Base-by-base conservation (phyloP, 345 rosid genomes). In the Sonneratia alba region DNA sequence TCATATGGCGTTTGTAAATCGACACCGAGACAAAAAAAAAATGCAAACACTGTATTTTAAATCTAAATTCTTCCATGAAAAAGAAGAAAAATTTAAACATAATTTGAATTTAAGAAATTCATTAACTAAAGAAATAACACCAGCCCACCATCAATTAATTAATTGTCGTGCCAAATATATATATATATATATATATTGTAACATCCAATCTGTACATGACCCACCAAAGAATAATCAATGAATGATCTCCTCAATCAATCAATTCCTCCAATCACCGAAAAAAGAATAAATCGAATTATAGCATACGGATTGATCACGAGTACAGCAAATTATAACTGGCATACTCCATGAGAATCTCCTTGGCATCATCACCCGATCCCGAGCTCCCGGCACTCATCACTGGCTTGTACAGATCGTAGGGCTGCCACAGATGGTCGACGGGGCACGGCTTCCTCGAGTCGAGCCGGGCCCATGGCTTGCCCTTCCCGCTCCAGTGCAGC, bases 401-500 rank as follows among this genome's bases (percentile, higher is more conserved):
- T 21, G 69, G 72, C 53, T 77, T 75, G 75, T 77, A 87, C 2
- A 91, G 85, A 85, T 92, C 97, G 48, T 90, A 92, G 0, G 92
- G 94, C 66, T 84, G 80, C 97, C 97, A 92, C 0, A 92, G 77
- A 81, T 84, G 77, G 83, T 92, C 97, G 38, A 90, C 64, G 0
- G 85, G 85, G 70, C 97, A 92, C 0, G 97, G 87, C 40, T 84
- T 88, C 71, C 77, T 76, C 3, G 80, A 87, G 66, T 92, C 97
- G 6, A 92, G 87, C 43, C 97, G 77, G 0, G 79, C 88, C 97
- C 97, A 92, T 0, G 97, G 97, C 76, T 92, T 92, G 70, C 97
- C 97, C 78, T 92, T 89, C n/a, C 97, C 97, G 61, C 97, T 92
- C 97, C 97, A 92, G 81, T 89, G 97, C 69, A 92, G 79, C 83